Percentiles rank a stretch among this genome's conserved stretches.
Evolutionary conservation across 257 asterid genomes (phyloP).

Genomic region (Asclepias syriaca): DNA sequence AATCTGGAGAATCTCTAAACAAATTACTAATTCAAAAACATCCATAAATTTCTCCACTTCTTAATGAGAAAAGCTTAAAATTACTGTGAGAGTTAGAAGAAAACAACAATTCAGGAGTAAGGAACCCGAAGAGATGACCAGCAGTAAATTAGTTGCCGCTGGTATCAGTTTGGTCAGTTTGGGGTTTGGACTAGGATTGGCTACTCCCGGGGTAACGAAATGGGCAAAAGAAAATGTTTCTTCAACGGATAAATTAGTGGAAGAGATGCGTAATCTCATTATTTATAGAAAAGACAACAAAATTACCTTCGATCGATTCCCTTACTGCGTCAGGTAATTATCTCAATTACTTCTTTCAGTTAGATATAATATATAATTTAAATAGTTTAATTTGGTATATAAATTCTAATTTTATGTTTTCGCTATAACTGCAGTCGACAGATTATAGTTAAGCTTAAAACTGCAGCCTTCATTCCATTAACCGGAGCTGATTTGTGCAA

Average conservation of each 20-base stretch:
- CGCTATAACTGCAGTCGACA: slow-evolving; percentile 43
- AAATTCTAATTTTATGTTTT: neutral
- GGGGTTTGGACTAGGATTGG: slow-evolving; percentile 75
- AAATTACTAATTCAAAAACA: too few relatives aligned
- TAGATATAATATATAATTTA: too few relatives aligned
- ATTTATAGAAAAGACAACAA: slow-evolving; percentile 52
- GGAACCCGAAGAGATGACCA: slow-evolving; percentile 67
- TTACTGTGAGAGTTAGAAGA: too few relatives aligned
- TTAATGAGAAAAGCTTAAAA: too few relatives aligned
- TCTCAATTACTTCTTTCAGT: slow-evolving; percentile 2
- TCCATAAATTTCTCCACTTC: too few relatives aligned
- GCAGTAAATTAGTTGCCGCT: slow-evolving; percentile 43
- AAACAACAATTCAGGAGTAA: too few relatives aligned
- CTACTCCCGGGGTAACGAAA: slow-evolving; percentile 58
- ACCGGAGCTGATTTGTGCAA: slow-evolving; percentile 43
- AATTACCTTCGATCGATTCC: slow-evolving; percentile 68
- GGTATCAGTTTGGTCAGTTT: slow-evolving; percentile 28
- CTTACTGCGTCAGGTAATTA: slow-evolving; percentile 58
- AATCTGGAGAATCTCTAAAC: too few relatives aligned
- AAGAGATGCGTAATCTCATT: slow-evolving; percentile 52
- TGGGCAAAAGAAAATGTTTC: slow-evolving; percentile 35
- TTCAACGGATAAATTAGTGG: slow-evolving; percentile 45
- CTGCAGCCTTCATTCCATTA: slow-evolving; percentile 75
- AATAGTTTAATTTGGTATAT: neutral
- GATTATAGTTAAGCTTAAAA: slow-evolving; percentile 61